A percentile compares a stretch with the other conserved stretches of the same genome.
phyloP scores from a whole-genome alignment of 2,329 filamentous ascomycete species.

The Fusarium penzigii region DNA sequence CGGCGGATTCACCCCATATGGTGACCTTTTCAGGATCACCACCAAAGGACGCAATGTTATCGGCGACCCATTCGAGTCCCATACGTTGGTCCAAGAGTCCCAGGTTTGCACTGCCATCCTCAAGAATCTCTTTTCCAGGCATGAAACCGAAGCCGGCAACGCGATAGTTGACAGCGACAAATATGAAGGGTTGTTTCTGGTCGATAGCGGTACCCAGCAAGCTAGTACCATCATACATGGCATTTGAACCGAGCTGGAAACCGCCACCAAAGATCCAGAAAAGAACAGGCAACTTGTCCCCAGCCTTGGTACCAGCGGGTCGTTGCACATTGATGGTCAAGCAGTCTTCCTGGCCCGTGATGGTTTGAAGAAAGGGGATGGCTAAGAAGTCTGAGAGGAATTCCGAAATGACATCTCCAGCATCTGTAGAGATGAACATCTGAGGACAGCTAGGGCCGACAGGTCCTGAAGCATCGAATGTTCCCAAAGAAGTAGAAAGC shows the following conservation, averaged over 20 bases:
- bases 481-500: conserved; percentile 58
- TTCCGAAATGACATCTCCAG: conserved; percentile 40
- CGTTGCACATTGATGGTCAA: conserved; percentile 61
- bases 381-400: conserved; percentile 53
- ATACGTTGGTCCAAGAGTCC: conserved; percentile 73
- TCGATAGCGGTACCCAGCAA: conserved; percentile 47
- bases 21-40: conserved; percentile 79
- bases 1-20: conserved; percentile 75
- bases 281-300: conserved; percentile 63
- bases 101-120: conserved; percentile 68
- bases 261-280: conserved; percentile 74
- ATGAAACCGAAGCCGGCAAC: conserved; percentile 75
- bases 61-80: conserved; percentile 73
- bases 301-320: conserved; percentile 54
- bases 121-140: conserved; percentile 65
- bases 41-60: conserved; percentile 76
- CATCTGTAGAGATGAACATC: conserved; percentile 59
- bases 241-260: conserved; percentile 55
- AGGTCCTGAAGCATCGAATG: conserved; percentile 56
- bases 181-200: conserved; percentile 60
- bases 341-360: conserved; percentile 64
- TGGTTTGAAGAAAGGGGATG: conserved; percentile 57
- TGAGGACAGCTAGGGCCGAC: conserved; percentile 68
- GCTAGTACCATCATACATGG: conserved; percentile 53
- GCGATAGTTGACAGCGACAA: conserved; percentile 78